These are phyloP conservation scores for Jatropha multifida DNA, from an alignment of 441 rosid genomes.

Conservation along the genomic window DNA sequence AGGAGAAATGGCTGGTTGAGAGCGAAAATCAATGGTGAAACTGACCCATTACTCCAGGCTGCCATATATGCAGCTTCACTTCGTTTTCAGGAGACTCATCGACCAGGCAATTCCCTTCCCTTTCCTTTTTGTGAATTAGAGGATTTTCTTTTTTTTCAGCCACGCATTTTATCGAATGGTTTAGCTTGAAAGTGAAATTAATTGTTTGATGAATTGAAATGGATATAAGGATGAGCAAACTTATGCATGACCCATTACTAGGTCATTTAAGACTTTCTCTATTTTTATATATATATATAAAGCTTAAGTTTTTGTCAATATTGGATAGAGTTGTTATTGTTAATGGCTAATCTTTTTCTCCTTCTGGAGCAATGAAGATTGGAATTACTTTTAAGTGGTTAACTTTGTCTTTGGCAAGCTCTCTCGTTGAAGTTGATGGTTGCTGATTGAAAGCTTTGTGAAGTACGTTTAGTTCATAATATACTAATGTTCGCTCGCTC, in stretches of 20 bases:
- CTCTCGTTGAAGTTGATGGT: not conserved
- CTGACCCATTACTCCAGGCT: slow-evolving; percentile 59
- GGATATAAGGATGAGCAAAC: not conserved
- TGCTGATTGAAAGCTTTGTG: not conserved
- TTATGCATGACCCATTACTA: not conserved
- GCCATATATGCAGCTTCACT: slow-evolving; percentile 67
- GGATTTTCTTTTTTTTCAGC: slow-evolving; percentile 20
- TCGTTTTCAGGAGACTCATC: slow-evolving; percentile 77
- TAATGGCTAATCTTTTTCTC: not conserved
- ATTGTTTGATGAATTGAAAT: not conserved
- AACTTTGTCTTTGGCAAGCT: not conserved
- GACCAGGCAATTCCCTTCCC: slow-evolving; percentile 43
- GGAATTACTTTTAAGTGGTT: not conserved
- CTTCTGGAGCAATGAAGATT: not conserved
- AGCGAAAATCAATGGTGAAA: slow-evolving; percentile 49
- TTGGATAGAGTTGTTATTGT: too few species aligned
- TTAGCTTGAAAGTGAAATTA: not conserved
- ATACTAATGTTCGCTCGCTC: not conserved
- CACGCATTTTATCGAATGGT: slow-evolving; percentile 28
- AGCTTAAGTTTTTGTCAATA: not conserved
- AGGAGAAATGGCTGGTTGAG: slow-evolving; percentile 27
- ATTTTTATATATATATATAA: not conserved
- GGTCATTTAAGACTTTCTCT: not conserved
- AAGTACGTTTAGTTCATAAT: not conserved
- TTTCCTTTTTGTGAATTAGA: not conserved